Base-by-base conservation (phyloP, 2,329 filamentous ascomycete species). In the Calonectria hawksworthii region DNA sequence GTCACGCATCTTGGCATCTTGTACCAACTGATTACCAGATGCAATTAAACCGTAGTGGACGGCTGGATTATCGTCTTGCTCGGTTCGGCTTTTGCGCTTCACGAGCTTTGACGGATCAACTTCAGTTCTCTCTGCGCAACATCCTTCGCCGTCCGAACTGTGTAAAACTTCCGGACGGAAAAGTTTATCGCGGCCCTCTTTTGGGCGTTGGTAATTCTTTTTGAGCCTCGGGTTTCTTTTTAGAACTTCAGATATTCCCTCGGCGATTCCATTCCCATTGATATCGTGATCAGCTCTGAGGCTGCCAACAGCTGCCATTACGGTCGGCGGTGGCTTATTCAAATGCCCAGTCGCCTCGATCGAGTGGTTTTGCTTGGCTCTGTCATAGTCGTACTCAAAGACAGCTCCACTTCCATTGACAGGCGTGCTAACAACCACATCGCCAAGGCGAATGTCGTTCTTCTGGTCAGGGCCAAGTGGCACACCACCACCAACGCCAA, bases 21-120 rank as follows among this genome's bases (percentile, higher is more conserved):
- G 28, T 2, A 50, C 30, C 7, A 50, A 23, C 14, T 63, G n/a
- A n/a, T 50, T 38, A 5, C 52, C 38, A 13, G 68, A 70, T 16
- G 68, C 68, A 21, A 70, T 61, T 1, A 50, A 14, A 4, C 68
- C 68, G 9, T 70, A 70, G 11, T 70, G 68, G 21, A 70, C 8
- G 11, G 23, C n/a, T 18, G 66, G 51, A 30, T 36, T 8, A 21
- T 54, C 16, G 7, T 32, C 13, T 30, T 2, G 4, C 23, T 26
- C 11, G 9, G 10, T 28, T 51, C 26, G 14, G 26, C 7, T 28
- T 26, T 7, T 8, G 51, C 51, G 30, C 10, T 59, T n/a, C 11
- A 59, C n/a, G 18, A 34, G 11, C 52, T 8, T 18, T 9, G 30
- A 8, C n/a, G 26, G 26, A 28, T 34, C 28, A 32, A 30, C 18